Percentiles rank a stretch among this genome's conserved stretches.
These are phyloP conservation scores for Lasiosphaeris hirsuta DNA, from an alignment of 495 filamentous ascomycete species.

Conservation along the genomic window DNA sequence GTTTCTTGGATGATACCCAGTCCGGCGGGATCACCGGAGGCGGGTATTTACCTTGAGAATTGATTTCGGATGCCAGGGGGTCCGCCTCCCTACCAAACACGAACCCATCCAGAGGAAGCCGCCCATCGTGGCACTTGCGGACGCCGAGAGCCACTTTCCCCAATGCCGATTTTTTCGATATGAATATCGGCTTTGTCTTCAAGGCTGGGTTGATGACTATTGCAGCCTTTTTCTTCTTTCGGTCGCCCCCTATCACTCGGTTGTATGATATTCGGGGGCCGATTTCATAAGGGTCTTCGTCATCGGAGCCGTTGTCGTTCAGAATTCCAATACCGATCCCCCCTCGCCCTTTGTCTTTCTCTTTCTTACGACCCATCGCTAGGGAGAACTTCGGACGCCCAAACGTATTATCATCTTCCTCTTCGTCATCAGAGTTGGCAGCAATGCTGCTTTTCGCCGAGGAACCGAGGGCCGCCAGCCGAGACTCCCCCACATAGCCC, in stretches of 20 bases:
- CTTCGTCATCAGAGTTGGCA: constrained; percentile 36
- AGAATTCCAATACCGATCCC: constrained; percentile 86
- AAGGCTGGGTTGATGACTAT: constrained; percentile 60
- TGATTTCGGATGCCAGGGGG: constrained; percentile 50
- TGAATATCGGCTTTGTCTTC: constrained; percentile 67
- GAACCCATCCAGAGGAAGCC: constrained; percentile 83
- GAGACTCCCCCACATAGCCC: constrained; percentile 68
- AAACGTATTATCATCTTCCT: constrained; percentile 48
- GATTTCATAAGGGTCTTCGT: constrained; percentile 91
- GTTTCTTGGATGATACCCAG: constrained; percentile 70
- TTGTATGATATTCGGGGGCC: constrained; percentile 93
- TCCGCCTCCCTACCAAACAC: constrained; percentile 60
- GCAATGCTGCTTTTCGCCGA: constrained; percentile 10
- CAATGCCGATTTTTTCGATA: constrained; percentile 67
- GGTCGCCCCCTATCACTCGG: constrained; percentile 75
- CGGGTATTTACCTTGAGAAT: constrained; percentile 60
- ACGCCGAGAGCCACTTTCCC: constrained; percentile 55
- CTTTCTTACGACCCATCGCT: constrained; percentile 31
- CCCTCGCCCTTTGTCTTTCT: constrained; percentile 53
- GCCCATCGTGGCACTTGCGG: constrained; percentile 84
- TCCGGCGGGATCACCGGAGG: constrained; percentile 71
- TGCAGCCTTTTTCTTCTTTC: constrained; percentile 69
- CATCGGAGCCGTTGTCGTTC: constrained; percentile 96
- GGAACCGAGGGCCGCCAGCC: constrained; percentile 37
- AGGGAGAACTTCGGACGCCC: constrained; percentile 30